Conservation (phyloP, 2,329 filamentous ascomycete species). For the Exophiala viscosa region DNA sequence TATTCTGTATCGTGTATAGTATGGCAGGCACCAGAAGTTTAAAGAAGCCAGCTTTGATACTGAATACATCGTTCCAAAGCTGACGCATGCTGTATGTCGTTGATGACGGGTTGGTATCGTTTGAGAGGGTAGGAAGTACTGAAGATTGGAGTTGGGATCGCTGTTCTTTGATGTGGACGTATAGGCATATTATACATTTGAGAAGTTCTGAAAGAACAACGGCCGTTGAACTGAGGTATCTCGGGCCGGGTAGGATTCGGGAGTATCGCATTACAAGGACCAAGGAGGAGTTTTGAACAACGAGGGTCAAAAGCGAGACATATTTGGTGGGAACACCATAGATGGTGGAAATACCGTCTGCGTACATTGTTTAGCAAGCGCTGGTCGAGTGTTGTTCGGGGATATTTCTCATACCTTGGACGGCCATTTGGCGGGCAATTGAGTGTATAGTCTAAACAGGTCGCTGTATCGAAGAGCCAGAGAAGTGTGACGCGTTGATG, state of each 20-base stretch:
- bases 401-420: conserved; percentile 7
- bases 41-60: conserved; percentile 72
- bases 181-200: conserved; percentile 80
- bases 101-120: conserved; percentile 29
- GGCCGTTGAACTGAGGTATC: conserved; percentile 89
- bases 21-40: conserved; percentile 84
- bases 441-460: neutral
- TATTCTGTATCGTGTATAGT: conserved; percentile 87
- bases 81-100: conserved; percentile 70
- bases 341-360: conserved; percentile 18
- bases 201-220: conserved; percentile 91
- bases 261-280: conserved; percentile 70
- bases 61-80: conserved; percentile 76
- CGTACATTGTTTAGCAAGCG: neutral
- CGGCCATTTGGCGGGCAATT: conserved; percentile 2
- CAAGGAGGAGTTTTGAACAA: conserved; percentile 26
- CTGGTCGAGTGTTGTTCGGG: neutral
- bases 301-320: conserved; percentile 23
- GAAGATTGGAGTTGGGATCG: conserved; percentile 10
- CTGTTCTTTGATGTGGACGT: conserved; percentile 75
- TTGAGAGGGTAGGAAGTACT: conserved; percentile 11
- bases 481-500: neutral
- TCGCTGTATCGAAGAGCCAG: no score
- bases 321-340: conserved; percentile 26
- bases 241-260: conserved; percentile 83